These are phyloP conservation scores for Acer negundo DNA, from an alignment of 345 rosid species.

Conservation along the genomic window DNA sequence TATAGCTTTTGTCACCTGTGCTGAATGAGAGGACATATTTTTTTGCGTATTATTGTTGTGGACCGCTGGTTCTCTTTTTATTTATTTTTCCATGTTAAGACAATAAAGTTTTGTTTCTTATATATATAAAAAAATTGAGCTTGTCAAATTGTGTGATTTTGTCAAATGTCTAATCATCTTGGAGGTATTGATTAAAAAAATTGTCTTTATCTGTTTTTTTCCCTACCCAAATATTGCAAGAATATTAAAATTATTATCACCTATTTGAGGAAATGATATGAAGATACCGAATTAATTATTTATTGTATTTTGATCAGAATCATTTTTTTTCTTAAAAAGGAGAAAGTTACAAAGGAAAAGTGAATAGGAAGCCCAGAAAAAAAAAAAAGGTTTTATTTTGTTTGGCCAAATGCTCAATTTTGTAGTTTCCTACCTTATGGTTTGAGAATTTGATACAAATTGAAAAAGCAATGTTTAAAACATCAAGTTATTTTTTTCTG, in stretches of 20 bases:
- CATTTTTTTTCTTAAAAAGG: not conserved
- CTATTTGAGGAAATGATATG: not conserved
- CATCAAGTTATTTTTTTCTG: not conserved
- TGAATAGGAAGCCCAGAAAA: not conserved
- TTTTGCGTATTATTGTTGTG: not conserved
- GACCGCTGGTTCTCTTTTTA: not conserved
- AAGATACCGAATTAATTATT: not conserved
- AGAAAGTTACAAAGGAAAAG: not conserved
- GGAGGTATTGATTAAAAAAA: not conserved
- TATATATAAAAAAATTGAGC: not conserved
- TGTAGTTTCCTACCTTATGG: not conserved
- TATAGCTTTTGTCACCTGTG: not conserved
- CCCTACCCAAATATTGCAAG: constrained; percentile 5
- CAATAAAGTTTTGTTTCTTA: not conserved
- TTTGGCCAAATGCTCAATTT: not conserved
- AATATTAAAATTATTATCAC: not conserved
- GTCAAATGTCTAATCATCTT: constrained; percentile 11
- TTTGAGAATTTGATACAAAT: constrained; percentile 8
- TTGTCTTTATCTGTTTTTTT: not conserved
- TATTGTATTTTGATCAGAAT: too few relatives aligned
- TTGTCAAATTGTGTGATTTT: not conserved
- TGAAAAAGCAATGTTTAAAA: not conserved
- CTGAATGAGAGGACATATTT: not conserved
- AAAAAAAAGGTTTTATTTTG: not conserved
- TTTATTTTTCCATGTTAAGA: too few relatives aligned